Percentiles rank a stretch among this genome's conserved stretches.
Conservation (phyloP, 768 basidiomycete genomes). For the Russula olivacea region DNA sequence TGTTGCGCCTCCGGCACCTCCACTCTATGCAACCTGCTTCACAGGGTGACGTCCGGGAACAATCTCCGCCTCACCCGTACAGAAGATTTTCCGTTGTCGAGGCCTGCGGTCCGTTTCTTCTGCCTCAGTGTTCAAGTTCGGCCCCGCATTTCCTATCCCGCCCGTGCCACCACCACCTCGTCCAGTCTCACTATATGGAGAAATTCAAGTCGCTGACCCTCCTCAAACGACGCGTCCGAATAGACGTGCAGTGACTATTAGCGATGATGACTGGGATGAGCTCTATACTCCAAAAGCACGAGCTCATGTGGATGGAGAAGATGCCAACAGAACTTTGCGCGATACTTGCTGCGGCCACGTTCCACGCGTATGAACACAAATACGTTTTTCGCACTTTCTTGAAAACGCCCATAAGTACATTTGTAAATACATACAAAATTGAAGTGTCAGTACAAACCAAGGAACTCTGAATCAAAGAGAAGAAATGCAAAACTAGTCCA, state of each 20-base stretch:
- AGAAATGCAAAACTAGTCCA: no score
- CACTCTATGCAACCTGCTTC: conserved; percentile 11
- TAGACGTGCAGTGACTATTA: background rate
- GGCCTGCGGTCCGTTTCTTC: conserved; percentile 21
- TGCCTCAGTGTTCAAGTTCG: conserved; percentile 13
- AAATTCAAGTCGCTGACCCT: background rate
- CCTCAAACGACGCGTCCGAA: background rate
- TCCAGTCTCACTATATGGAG: conserved; percentile 16
- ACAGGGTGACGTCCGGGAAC: background rate
- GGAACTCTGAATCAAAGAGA: no score
- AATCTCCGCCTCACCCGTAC: conserved; percentile 9
- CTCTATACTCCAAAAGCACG: background rate
- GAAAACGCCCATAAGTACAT: no score
- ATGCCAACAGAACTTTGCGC: conserved; percentile 5
- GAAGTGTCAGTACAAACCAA: no score
- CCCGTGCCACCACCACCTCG: conserved; percentile 26
- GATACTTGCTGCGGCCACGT: conserved; percentile 42
- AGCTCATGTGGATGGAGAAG: background rate
- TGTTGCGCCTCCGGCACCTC: conserved; percentile 23
- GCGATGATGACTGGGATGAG: conserved; percentile 13
- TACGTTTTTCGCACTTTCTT: no score
- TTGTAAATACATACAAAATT: no score
- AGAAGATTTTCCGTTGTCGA: conserved; percentile 13
- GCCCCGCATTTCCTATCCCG: conserved; percentile 20
- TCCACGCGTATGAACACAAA: no score